phyloP scores from a whole-genome alignment of 352 stramenopile species.

The Phytophthora gonapodyides region DNA sequence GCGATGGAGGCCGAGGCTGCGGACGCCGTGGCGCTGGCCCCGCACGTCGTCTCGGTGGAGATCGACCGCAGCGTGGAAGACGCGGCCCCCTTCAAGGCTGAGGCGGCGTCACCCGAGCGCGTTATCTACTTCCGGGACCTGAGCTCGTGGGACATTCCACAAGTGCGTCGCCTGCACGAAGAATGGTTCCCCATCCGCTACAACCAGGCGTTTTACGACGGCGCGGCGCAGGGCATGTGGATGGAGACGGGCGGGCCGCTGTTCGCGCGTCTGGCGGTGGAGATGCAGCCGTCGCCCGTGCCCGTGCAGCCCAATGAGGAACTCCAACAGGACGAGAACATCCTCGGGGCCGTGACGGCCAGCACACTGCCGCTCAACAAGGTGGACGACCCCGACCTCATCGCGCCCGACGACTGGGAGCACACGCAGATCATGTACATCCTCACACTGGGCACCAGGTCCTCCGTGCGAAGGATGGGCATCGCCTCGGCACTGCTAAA shows the following conservation, averaged over 20 bases:
- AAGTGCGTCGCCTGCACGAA: slow-evolving; percentile 94
- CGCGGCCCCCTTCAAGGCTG: slow-evolving; percentile 11
- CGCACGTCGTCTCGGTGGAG: slow-evolving; percentile 28
- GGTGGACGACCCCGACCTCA: slow-evolving; percentile 63
- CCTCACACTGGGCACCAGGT: slow-evolving; percentile 92
- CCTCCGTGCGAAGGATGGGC: slow-evolving; percentile 83
- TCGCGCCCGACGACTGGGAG: slow-evolving; percentile 54
- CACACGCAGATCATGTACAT: slow-evolving; percentile 96
- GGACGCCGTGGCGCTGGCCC: slow-evolving; percentile 12
- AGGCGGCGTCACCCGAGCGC: slow-evolving; percentile 29
- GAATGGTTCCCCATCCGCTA: slow-evolving; percentile 98
- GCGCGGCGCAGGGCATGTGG: slow-evolving; percentile 85
- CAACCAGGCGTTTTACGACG: slow-evolving; percentile 96
- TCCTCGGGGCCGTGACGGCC: slow-evolving; percentile 92
- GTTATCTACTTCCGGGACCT: slow-evolving; percentile 79
- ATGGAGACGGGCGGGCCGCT: slow-evolving; percentile 86
- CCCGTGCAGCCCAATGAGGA: slow-evolving; percentile 6
- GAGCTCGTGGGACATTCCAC: slow-evolving; percentile 77
- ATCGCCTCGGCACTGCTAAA: slow-evolving; percentile 92
- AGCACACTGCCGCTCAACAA: slow-evolving; percentile 83
- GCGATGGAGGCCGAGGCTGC: slow-evolving; percentile 15
- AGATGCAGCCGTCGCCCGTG: slow-evolving; percentile 34
- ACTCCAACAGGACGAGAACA: slow-evolving; percentile 37
- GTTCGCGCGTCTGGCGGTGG: slow-evolving; percentile 89
- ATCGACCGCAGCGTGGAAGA: slow-evolving; percentile 23